Base-by-base conservation (phyloP, 1,284 basidiomycete species). In the Leccinum pachyderme region DNA sequence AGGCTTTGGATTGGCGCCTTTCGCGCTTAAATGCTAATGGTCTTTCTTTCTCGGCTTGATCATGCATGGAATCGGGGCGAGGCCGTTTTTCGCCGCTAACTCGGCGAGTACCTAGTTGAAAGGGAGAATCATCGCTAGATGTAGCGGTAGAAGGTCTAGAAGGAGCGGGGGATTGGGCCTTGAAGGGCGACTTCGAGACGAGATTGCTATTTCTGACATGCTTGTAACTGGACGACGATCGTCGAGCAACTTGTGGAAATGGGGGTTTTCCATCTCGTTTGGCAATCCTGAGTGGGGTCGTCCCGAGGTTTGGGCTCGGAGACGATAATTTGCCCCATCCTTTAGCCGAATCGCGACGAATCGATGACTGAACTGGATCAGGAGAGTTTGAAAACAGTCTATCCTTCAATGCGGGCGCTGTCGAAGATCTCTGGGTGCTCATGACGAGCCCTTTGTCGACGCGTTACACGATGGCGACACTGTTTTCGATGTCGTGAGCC, bases 121-220 rank as follows among this genome's bases (percentile, higher is more conserved):
- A 13, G 9, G 57, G 15, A 9, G 59, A 6, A 7, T 58, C 46
- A 31, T 49, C 46, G 41, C 37, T 59, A 15, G 52, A 48, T 5
- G 59, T 54, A 32, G 59, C 63, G 8, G 62, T 68, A 24, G 78
- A 72, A 3, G 78, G 76, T 37, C 74, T 72, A 1, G 78, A 72
- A 43, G 81, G 75, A 13, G 76, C 72, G 35, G 80, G 77, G 28
- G 81, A 74, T 55, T 83, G 81, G 2, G 79, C 80, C 64, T 91
- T 93, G 79, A 98, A 98, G 7, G 91, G 91, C 9, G 91, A 95
- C 63, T 93, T 93, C 47, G 87, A 86, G 24, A 95, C 93, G 52
- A 95, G 85, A 63, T 89, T 86, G 71, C 89, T 92, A 59, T 77
- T 87, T 59, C 82, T 81, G 61, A 94, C 81, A 71, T 91, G 89